Evolutionary conservation across 805 yeast genomes (phyloP), one percentile per base, ranked within the genome.

Genomic region (Cyberlindnera maritima): DNA sequence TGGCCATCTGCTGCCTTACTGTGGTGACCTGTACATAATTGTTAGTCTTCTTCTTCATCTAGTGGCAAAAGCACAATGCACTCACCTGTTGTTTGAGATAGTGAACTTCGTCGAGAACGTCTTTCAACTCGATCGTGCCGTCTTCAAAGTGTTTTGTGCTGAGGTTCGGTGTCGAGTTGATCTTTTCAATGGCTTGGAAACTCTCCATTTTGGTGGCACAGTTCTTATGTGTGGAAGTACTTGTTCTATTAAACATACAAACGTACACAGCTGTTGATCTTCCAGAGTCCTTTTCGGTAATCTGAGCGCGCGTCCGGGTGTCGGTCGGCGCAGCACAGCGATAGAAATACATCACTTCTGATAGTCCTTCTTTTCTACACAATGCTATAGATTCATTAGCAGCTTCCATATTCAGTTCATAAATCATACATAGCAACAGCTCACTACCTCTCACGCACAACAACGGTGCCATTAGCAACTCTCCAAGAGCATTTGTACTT

Each of bases 1-100:
- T 55, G 8, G 66, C 58, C 74, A 72, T 70, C 45, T 70, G 69
- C 47, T 69, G 69, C 47, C 76, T 64, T 49, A 73, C 58, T 0
- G 54, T 53, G 0, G 67, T 42, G 1, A 61, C 59, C 62, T 31
- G 11, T 13, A 1, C 8, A 4, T 12, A 8, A 8, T 28, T 17
- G 49, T 47, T 44, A 47, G 34, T 29, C n/a, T 32, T 17, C 12
- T 17, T 32, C 12, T 15, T 17, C 10, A 4, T n/a, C 19, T 32
- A 7, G 8, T 29, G 12, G 5, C 12, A 32, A 15, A 9, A n/a
- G 35, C n/a, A n/a, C n/a, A n/a, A n/a, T 17, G 8, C 6, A 23
- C 64, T 39, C 36, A 60, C 64, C 39, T 56, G 61, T 39, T 61
- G 47, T 41, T 64, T 63, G 19, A 72, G 57, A 5, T 57, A 59